These are phyloP conservation scores for Spiraea crenata DNA, from an alignment of 331 rosid genomes.

Conservation along the genomic window DNA sequence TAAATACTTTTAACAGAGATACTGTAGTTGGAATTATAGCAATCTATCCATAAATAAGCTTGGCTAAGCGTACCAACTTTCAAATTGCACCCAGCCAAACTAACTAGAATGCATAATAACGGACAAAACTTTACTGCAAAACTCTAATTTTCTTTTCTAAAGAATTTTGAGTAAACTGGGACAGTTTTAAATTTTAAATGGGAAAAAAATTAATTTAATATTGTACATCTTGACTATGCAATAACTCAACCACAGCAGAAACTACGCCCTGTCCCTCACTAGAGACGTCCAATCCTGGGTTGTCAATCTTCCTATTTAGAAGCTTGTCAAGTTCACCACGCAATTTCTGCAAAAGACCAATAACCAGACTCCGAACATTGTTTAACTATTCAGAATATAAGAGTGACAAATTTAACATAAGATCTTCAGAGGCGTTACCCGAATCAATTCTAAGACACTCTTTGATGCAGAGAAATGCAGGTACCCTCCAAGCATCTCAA, in stretches of 20 bases:
- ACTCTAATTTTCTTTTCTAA: neutral
- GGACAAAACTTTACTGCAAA: neutral
- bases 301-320: conserved; percentile 75
- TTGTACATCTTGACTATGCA: conserved; percentile 55
- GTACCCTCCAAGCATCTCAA: conserved; percentile 98
- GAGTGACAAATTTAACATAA: conserved; percentile 9
- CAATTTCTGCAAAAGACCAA: conserved; percentile 56
- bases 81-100: neutral
- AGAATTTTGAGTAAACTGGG: conserved; percentile 1
- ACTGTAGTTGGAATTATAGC: neutral
- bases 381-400: conserved; percentile 9
- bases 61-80: neutral
- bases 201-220: conserved; percentile 13
- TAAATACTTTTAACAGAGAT: too few species aligned
- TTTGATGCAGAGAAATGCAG: conserved; percentile 94
- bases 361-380: conserved; percentile 20
- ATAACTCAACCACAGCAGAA: conserved; percentile 77
- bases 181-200: neutral
- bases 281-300: conserved; percentile 79
- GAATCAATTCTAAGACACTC: conserved; percentile 75
- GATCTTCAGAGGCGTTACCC: conserved; percentile 43
- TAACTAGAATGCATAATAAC: neutral
- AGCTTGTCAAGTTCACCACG: conserved; percentile 88
- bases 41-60: neutral
- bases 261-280: conserved; percentile 83